Conservation (phyloP, 768 basidiomycete species). For the Russula sp. region DNA sequence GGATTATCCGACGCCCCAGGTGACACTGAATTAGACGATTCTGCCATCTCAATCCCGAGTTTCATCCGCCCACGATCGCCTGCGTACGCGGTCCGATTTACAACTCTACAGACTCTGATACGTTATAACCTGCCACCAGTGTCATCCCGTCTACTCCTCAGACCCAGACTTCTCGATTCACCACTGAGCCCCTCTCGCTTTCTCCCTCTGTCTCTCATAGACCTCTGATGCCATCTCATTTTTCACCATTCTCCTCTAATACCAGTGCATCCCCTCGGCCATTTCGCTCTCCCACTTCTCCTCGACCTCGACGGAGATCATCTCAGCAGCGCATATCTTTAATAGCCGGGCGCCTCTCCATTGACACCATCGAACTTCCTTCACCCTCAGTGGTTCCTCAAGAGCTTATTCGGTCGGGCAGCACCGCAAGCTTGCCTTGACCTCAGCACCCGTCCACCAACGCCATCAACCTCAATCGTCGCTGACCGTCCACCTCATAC, state of each 20-base stretch:
- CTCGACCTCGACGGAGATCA: constrained; percentile 67
- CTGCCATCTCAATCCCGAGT: background rate
- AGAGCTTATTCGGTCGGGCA: constrained; percentile 57
- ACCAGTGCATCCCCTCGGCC: constrained; percentile 32
- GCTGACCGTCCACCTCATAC: constrained; percentile 15
- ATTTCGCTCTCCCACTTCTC: constrained; percentile 44
- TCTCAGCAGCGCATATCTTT: constrained; percentile 82
- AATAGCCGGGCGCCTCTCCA: constrained; percentile 74
- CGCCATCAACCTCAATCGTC: constrained; percentile 43
- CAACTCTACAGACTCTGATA: constrained; percentile 25
- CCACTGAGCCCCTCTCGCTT: constrained; percentile 29
- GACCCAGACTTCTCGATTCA: constrained; percentile 22
- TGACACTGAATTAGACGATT: constrained; percentile 13
- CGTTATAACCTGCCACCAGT: constrained; percentile 26
- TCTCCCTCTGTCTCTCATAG: constrained; percentile 28
- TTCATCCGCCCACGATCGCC: constrained; percentile 20
- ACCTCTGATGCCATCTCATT: constrained; percentile 26
- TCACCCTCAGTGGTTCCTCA: constrained; percentile 55
- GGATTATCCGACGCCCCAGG: constrained; percentile 10
- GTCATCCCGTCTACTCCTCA: constrained; percentile 20
- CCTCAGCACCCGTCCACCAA: constrained; percentile 57
- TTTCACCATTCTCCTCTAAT: constrained; percentile 28
- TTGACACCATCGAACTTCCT: constrained; percentile 69
- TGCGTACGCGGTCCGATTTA: constrained; percentile 14
- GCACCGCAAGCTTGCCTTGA: constrained; percentile 52